These are phyloP conservation scores for Auxenochlorella pyrenoidosa DNA, from an alignment of 139 green algal genomes.

Conservation along the genomic window DNA sequence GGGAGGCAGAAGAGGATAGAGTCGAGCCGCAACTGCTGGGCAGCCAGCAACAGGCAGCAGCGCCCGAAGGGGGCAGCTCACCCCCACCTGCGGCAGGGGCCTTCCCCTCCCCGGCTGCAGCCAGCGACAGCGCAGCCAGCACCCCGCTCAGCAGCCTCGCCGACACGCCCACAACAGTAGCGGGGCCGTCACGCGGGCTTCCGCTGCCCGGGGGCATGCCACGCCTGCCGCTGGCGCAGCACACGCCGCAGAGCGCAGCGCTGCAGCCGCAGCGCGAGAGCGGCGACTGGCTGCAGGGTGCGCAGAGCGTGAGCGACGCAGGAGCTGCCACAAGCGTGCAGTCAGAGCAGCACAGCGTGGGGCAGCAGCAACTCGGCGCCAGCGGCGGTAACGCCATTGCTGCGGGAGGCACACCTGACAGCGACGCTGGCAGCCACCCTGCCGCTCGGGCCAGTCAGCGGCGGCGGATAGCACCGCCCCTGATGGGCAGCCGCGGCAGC, in stretches of 20 bases:
- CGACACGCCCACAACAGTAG: not conserved
- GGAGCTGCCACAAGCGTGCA: not conserved
- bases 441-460: not conserved
- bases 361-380: not conserved
- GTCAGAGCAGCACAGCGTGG: slow-evolving; percentile 10
- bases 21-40: not conserved
- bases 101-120: not conserved
- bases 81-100: not conserved
- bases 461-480: not conserved
- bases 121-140: slow-evolving; percentile 12
- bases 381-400: not conserved
- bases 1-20: not conserved
- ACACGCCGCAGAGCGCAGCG: slow-evolving; percentile 46
- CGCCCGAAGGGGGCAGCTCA: not conserved
- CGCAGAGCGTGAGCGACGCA: not conserved
- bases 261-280: slow-evolving; percentile 38
- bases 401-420: not conserved
- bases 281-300: slow-evolving; percentile 6
- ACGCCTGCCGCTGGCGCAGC: slow-evolving; percentile 3
- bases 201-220: slow-evolving; percentile 17
- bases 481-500: not conserved
- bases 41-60: not conserved
- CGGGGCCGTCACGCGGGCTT: not conserved
- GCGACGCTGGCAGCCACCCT: not conserved
- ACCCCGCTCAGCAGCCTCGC: slow-evolving; percentile 1